Base-by-base conservation (phyloP, 768 basidiomycete species). In the Cystofilobasidium capitatum region DNA sequence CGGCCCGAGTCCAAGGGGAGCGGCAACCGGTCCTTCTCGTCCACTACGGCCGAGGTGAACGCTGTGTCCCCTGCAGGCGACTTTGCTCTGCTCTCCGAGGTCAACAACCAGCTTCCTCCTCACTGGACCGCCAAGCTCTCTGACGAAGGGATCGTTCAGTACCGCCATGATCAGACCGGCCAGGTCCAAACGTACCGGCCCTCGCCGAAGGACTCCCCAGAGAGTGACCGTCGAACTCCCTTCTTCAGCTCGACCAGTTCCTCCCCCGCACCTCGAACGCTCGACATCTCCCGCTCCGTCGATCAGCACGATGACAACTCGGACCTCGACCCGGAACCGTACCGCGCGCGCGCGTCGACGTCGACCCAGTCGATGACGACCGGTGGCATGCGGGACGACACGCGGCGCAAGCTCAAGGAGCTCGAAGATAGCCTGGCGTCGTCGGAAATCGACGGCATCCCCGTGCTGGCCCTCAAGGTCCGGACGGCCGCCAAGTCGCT, bases 71-170 rank as follows among this genome's bases (percentile, higher is more conserved):
- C 39, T 20, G 35, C 35, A 24, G 55, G 33, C 10, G 69, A 59
- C 4, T 71, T 71, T 24, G 64, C 36, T 13, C 58, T 29, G 1
- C 42, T 55, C 3, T 54, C 68, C 17, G 64, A 47, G 31, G 37
- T 68, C 20, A 51, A 66, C 40, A 35, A 29, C 17, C 33, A 24
- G 3, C 55, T 59, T 0, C 67, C 67, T 63, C 69, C 68, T 2
- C 59, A 63, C 6, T 57, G 64, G 9, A 45, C 69, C 14, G 71
- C 69, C 7, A 6, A 22, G 0, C 57, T 70, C 29, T 64, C 60
- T 3, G 59, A 71, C 65, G 62, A 51, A 31, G 58, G 58, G 33
- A 22, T 36, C 2, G 44, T 71, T 17, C 72, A 72, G 72, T 71
- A 71, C 6, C 58, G 57, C 20, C 54, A 70, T 16, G 58, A 37